Evolutionary conservation across 495 filamentous ascomycete species (phyloP).

Genomic region (Tuber calosporum): DNA sequence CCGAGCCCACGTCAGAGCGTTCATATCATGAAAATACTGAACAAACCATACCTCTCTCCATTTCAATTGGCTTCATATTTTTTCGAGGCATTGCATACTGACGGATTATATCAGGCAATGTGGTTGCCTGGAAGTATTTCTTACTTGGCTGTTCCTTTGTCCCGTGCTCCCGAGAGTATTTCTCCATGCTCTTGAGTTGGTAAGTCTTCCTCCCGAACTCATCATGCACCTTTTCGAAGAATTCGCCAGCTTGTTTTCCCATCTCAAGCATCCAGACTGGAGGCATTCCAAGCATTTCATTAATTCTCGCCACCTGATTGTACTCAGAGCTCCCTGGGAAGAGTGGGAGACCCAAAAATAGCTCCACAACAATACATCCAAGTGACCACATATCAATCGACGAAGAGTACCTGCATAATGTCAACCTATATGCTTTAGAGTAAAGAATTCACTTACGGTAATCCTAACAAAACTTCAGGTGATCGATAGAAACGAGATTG

Average conservation of each 20-base stretch:
- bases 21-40: slow-evolving; percentile 1
- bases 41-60: slow-evolving; percentile 73
- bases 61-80: slow-evolving; percentile 96
- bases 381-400: slow-evolving; percentile 99
- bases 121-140: slow-evolving; percentile 94
- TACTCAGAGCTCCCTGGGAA: slow-evolving; percentile 99
- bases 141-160: slow-evolving; percentile 99
- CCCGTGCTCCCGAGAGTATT: slow-evolving; percentile 88
- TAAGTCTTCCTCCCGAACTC: slow-evolving; percentile 84
- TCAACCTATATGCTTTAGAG: slow-evolving; percentile 22
- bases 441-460: slow-evolving; percentile 55
- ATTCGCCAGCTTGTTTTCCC: slow-evolving; percentile 95
- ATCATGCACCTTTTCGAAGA: slow-evolving; percentile 86
- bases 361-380: slow-evolving; percentile 96
- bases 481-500: slow-evolving; percentile 98
- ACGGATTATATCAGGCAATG: slow-evolving; percentile 91
- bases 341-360: slow-evolving; percentile 88
- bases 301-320: slow-evolving; percentile 94
- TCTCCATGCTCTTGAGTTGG: slow-evolving; percentile 91
- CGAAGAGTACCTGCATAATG: slow-evolving; percentile 67
- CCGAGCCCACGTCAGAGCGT: slow-evolving; percentile 14
- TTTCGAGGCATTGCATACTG: slow-evolving; percentile 97
- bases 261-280: slow-evolving; percentile 99
- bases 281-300: slow-evolving; percentile 95
- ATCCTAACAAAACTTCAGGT: slow-evolving; percentile 84